These are phyloP conservation scores for Aspergillus quadricinctus DNA, from an alignment of 2,329 filamentous ascomycete genomes.

Conservation along the genomic window DNA sequence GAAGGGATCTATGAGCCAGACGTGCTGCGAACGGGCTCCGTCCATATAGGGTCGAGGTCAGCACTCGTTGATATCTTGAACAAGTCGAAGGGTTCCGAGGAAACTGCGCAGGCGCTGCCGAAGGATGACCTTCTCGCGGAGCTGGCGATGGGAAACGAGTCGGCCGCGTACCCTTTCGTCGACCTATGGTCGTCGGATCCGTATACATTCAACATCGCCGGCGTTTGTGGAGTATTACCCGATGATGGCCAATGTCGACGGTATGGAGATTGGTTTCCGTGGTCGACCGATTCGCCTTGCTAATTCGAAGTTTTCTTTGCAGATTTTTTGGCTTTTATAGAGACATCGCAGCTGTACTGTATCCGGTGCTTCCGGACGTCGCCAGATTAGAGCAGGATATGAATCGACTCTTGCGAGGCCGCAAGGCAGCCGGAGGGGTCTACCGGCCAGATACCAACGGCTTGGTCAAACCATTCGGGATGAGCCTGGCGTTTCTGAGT, in stretches of 20 bases:
- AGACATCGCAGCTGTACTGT: constrained; percentile 54
- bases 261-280: constrained; percentile 13
- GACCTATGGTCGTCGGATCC: constrained; percentile 60
- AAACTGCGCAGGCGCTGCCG: constrained; percentile 47
- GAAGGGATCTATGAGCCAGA: constrained; percentile 28
- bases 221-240: constrained; percentile 53
- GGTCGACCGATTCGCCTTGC: background rate
- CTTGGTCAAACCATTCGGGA: constrained; percentile 53
- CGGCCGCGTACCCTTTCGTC: constrained; percentile 58
- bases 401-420: constrained; percentile 48
- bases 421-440: constrained; percentile 38
- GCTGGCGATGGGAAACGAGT: constrained; percentile 57
- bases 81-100: constrained; percentile 38
- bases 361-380: constrained; percentile 53
- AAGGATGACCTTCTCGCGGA: constrained; percentile 57
- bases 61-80: constrained; percentile 54
- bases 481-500: constrained; percentile 55
- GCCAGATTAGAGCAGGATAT: constrained; percentile 49
- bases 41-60: constrained; percentile 55
- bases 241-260: constrained; percentile 49
- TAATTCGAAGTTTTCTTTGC: constrained; percentile 3
- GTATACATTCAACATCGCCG: constrained; percentile 50
- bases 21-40: constrained; percentile 45
- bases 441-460: constrained; percentile 44
- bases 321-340: constrained; percentile 52